These are phyloP conservation scores for Sugiyamaella valdiviana DNA, from an alignment of 805 yeast species.

Conservation along the genomic window DNA sequence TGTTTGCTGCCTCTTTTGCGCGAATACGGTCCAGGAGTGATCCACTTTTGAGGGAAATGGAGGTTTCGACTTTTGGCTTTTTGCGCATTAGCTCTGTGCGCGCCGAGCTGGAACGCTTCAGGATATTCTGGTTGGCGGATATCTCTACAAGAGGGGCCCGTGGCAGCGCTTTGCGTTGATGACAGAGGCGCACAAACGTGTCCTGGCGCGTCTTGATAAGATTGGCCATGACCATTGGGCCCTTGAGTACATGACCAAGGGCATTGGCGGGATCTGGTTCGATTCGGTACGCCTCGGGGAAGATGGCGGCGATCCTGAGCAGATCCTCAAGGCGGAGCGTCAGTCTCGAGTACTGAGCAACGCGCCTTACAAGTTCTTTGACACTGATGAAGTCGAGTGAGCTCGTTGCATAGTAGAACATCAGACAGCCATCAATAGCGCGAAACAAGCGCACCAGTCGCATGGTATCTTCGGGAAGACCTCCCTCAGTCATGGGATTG, in stretches of 20 bases:
- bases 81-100: neutral
- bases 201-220: neutral
- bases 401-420: conserved; percentile 22
- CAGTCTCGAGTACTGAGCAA: conserved; percentile 18
- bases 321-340: conserved; percentile 18
- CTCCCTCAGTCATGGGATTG: no score
- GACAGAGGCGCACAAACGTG: neutral
- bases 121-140: neutral
- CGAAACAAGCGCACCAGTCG: conserved; percentile 14
- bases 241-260: conserved; percentile 3
- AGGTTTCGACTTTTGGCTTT: conserved; percentile 3
- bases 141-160: neutral
- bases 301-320: conserved; percentile 19
- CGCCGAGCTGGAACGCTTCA: neutral
- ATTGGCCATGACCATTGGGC: neutral
- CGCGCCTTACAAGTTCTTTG: conserved; percentile 16
- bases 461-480: conserved; percentile 5
- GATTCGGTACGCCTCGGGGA: conserved; percentile 23
- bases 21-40: conserved; percentile 28
- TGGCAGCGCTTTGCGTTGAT: neutral
- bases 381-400: conserved; percentile 21
- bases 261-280: conserved; percentile 1
- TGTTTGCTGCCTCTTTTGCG: conserved; percentile 25
- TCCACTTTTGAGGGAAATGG: conserved; percentile 9
- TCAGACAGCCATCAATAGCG: conserved; percentile 22